These are phyloP conservation scores for Cytospora leucostoma DNA, from an alignment of 2,329 filamentous ascomycete genomes.

Conservation along the genomic window DNA sequence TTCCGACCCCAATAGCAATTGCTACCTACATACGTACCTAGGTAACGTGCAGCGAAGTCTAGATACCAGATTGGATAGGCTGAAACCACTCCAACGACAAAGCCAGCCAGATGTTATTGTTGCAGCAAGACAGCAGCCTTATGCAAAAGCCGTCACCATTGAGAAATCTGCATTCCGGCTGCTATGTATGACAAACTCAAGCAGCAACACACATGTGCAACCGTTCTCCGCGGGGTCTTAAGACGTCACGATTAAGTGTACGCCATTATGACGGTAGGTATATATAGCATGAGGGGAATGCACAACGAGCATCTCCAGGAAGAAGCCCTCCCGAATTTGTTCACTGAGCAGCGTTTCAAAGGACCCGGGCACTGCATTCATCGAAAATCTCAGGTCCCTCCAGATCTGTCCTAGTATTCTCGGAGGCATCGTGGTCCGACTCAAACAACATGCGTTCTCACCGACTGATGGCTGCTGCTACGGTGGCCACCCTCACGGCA, in stretches of 20 bases:
- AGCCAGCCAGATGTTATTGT: too few relatives aligned
- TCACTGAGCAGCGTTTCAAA: not conserved
- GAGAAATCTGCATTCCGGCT: too few relatives aligned
- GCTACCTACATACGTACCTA: too few relatives aligned
- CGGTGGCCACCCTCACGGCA: not conserved
- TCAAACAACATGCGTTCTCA: slow-evolving; percentile 1
- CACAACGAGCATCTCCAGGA: not conserved
- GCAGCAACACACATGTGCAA: not conserved
- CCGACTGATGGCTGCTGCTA: not conserved
- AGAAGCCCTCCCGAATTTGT: not conserved
- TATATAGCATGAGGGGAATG: not conserved
- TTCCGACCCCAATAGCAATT: too few relatives aligned
- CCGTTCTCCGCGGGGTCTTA: not conserved
- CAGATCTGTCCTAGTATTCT: not conserved
- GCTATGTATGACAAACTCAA: too few relatives aligned
- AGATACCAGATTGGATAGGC: too few relatives aligned
- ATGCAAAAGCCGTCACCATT: too few relatives aligned
- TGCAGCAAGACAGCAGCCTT: too few relatives aligned
- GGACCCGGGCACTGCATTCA: not conserved
- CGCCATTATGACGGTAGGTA: not conserved
- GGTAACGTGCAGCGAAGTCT: too few relatives aligned
- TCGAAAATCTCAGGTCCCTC: not conserved
- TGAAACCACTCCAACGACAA: too few relatives aligned
- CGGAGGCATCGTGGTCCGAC: not conserved
- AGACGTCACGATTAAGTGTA: not conserved